These are phyloP conservation scores for Gossypium laxum DNA, from an alignment of 441 rosid genomes.

Conservation along the genomic window DNA sequence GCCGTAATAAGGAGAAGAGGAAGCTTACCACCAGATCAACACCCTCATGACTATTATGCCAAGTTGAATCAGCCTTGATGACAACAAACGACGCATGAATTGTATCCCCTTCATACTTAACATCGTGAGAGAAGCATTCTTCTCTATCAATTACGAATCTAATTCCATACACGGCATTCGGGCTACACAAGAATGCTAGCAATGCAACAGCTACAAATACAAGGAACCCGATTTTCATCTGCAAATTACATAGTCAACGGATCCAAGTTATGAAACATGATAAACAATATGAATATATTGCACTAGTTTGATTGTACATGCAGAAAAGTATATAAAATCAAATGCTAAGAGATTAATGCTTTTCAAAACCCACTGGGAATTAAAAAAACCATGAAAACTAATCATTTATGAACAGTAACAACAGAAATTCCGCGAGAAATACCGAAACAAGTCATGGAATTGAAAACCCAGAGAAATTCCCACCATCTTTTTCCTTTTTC, in stretches of 20 bases:
- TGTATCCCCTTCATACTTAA: conserved; percentile 53
- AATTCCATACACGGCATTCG: conserved; percentile 33
- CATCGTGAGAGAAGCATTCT: conserved; percentile 63
- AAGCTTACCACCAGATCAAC: conserved; percentile 58
- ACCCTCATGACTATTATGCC: conserved; percentile 47
- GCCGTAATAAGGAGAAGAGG: background rate
- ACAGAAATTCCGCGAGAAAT: background rate
- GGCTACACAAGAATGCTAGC: conserved; percentile 28
- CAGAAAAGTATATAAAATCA: background rate
- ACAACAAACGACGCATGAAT: conserved; percentile 58
- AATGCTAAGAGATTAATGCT: background rate
- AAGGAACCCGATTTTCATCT: conserved; percentile 35
- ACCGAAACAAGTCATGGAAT: background rate
- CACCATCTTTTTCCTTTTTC: background rate
- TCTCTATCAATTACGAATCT: conserved; percentile 63
- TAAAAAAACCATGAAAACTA: background rate
- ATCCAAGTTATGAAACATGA: background rate
- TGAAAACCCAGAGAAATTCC: background rate
- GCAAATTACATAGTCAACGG: background rate
- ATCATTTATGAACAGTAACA: background rate
- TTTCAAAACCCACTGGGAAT: background rate
- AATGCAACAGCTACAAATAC: conserved; percentile 19
- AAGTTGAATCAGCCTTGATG: conserved; percentile 46
- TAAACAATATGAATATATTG: background rate
- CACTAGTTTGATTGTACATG: background rate